phyloP scores from a whole-genome alignment of 2,329 filamentous ascomycete genomes.

The Monosporascus sp. region DNA sequence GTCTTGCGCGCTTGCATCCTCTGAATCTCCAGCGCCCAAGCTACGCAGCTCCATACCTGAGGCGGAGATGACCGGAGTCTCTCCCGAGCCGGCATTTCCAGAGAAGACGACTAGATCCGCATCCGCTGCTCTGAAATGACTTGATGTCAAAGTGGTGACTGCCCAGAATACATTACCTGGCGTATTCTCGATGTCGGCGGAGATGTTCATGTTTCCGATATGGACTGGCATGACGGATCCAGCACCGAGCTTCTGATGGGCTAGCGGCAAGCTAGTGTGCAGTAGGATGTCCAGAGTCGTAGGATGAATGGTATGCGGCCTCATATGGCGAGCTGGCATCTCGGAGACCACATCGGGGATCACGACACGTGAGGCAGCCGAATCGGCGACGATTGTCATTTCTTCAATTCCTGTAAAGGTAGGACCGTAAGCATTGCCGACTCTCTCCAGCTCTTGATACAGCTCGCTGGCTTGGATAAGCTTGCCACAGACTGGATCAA shows the following conservation, averaged over 20 bases:
- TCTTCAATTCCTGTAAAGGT: conserved; percentile 7
- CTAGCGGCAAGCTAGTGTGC: conserved; percentile 11
- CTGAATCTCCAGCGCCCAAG: neutral
- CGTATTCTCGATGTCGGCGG: neutral
- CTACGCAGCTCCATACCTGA: neutral
- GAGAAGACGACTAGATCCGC: neutral
- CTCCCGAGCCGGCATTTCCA: neutral
- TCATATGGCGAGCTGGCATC: conserved; percentile 28
- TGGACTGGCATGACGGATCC: neutral
- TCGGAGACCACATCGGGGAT: conserved; percentile 10
- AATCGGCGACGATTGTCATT: neutral
- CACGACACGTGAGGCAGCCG: conserved; percentile 1
- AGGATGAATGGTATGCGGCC: conserved; percentile 27
- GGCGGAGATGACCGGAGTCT: neutral
- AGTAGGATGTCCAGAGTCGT: conserved; percentile 25
- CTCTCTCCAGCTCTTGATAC: conserved; percentile 8
- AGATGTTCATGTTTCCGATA: neutral
- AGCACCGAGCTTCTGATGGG: neutral
- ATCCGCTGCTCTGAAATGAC: neutral
- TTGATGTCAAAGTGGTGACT: neutral
- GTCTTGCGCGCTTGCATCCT: neutral
- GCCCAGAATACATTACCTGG: neutral
- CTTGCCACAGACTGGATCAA: neutral
- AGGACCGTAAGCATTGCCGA: conserved; percentile 13
- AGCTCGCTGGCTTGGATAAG: conserved; percentile 8